phyloP scores from a whole-genome alignment of 352 stramenopile genomes.

The Globisporangium ultimum region DNA sequence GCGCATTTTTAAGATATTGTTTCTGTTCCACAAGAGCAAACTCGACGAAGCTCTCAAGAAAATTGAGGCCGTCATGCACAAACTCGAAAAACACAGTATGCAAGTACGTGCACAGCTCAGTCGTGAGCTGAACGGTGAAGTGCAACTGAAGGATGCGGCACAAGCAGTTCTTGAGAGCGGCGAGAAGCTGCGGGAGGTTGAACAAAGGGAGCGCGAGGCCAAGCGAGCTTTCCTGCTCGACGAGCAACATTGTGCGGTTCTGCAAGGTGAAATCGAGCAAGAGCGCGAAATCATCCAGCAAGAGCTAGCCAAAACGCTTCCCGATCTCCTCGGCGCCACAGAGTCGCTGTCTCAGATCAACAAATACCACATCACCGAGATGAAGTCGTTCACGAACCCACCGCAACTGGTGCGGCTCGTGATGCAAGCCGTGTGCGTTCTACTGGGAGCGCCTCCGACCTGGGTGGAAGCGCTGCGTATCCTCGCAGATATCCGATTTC shows the following conservation, averaged over 20 bases:
- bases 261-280: constrained; percentile 55
- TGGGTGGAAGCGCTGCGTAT: constrained; percentile 67
- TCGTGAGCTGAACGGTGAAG: constrained; percentile 33
- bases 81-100: background rate
- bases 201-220: constrained; percentile 37
- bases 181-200: constrained; percentile 23
- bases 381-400: constrained; percentile 75
- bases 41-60: background rate
- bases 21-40: constrained; percentile 42
- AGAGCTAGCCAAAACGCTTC: constrained; percentile 58
- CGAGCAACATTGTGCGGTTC: constrained; percentile 43
- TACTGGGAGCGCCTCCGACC: constrained; percentile 52
- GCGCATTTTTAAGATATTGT: constrained; percentile 35
- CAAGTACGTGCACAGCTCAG: constrained; percentile 7
- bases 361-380: constrained; percentile 77
- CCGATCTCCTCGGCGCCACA: constrained; percentile 51
- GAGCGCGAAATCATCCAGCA: constrained; percentile 49
- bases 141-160: constrained; percentile 29
- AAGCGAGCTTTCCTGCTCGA: constrained; percentile 51
- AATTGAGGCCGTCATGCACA: constrained; percentile 1
- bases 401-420: constrained; percentile 67
- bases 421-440: constrained; percentile 74
- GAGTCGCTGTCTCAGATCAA: constrained; percentile 69
- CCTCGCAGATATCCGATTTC: constrained; percentile 63
- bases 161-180: constrained; percentile 27